Percentiles rank a stretch among this genome's conserved stretches.
Evolutionary conservation across 1,139 yeast species (phyloP).

Genomic region (Debaryomyces sp.): DNA sequence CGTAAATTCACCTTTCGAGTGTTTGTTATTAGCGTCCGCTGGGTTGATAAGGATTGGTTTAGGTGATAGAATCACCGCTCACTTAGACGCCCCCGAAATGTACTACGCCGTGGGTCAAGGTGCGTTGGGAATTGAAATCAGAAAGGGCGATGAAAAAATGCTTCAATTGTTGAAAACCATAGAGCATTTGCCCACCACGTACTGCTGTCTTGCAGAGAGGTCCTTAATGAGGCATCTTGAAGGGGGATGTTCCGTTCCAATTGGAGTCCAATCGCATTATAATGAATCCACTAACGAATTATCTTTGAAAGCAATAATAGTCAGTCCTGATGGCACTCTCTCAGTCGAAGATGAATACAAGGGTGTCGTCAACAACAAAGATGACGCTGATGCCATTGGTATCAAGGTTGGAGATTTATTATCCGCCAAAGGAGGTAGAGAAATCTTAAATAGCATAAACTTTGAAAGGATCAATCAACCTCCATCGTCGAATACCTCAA

Average conservation of each 20-base stretch:
- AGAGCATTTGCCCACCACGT: conserved; percentile 67
- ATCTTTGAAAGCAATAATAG: conserved; percentile 70
- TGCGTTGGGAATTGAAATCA: conserved; percentile 89
- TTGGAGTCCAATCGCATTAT: conserved; percentile 77
- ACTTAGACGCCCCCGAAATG: conserved; percentile 80
- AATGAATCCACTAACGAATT: conserved; percentile 46
- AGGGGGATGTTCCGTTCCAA: conserved; percentile 98
- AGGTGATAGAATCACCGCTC: conserved; percentile 69
- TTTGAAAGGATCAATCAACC: conserved; percentile 59
- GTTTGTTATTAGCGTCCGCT: conserved; percentile 90
- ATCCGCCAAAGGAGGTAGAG: conserved; percentile 77
- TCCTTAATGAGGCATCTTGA: conserved; percentile 84
- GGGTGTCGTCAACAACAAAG: conserved; percentile 38
- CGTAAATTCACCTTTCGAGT: conserved; percentile 63
- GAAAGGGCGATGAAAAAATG: conserved; percentile 64
- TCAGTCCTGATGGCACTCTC: conserved; percentile 79
- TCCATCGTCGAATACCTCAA: conserved; percentile 17
- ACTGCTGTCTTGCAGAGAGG: conserved; percentile 89
- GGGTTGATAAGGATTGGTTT: conserved; percentile 79
- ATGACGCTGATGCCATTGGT: conserved; percentile 77
- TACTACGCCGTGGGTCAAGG: conserved; percentile 98
- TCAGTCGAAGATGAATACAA: conserved; percentile 58
- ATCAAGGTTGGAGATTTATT: conserved; percentile 66
- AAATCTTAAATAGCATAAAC: conserved; percentile 78
- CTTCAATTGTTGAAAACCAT: conserved; percentile 61